phyloP scores from a whole-genome alignment of 2,329 filamentous ascomycete genomes.

The Cercospora zeae-maydis region DNA sequence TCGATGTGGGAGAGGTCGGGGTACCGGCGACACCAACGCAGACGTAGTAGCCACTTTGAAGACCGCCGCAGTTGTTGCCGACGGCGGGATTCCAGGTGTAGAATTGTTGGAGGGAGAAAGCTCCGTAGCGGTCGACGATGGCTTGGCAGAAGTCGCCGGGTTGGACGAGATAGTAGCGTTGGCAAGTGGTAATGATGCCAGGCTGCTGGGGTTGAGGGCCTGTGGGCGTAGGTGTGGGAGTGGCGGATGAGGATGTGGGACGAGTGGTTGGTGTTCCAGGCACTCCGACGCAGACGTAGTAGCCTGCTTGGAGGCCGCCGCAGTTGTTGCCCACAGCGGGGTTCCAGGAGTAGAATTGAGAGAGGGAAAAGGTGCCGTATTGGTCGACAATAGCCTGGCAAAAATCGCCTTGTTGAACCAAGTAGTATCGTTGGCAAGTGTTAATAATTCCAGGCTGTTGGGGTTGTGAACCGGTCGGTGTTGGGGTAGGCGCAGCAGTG shows the following conservation, averaged over 20 bases:
- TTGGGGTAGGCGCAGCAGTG: neutral
- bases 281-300: conserved; percentile 10
- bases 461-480: neutral
- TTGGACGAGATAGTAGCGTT: neutral
- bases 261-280: neutral
- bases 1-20: neutral
- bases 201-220: neutral
- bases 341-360: conserved; percentile 17
- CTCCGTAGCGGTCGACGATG: conserved; percentile 6
- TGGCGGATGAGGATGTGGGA: neutral
- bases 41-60: conserved; percentile 7
- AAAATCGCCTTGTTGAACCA: conserved; percentile 3
- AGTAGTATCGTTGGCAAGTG: neutral
- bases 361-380: conserved; percentile 1
- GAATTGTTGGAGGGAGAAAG: conserved; percentile 8
- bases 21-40: conserved; percentile 2
- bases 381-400: conserved; percentile 10
- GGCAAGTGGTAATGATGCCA: neutral
- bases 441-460: neutral
- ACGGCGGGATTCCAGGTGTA: conserved; percentile 18
- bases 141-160: conserved; percentile 9
- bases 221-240: neutral
- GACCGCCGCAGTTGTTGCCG: neutral
- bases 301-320: neutral
- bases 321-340: conserved; percentile 11